phyloP scores from a whole-genome alignment of 176 grass and related monocot species.

The Oryza officinalis region DNA sequence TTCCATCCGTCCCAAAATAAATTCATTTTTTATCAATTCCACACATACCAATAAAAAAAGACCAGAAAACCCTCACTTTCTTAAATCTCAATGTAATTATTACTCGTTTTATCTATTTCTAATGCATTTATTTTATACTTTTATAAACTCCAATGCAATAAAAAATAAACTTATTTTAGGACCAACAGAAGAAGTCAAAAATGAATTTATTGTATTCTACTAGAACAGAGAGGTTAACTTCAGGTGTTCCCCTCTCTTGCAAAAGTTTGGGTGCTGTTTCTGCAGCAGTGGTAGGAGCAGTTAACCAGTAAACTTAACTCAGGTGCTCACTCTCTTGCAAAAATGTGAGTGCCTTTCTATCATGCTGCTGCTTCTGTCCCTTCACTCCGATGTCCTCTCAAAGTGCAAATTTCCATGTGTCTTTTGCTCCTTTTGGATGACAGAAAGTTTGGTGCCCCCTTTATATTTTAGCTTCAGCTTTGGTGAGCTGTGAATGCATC shows the following conservation, averaged over 20 bases:
- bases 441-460: slow-evolving; percentile 3
- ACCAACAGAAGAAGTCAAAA: no score
- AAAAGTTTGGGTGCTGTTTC: slow-evolving; percentile 22
- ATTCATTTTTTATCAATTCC: no score
- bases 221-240: background rate
- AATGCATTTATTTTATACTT: no score
- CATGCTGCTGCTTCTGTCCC: slow-evolving; percentile 5
- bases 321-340: background rate
- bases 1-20: no score
- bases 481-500: slow-evolving; percentile 24
- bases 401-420: slow-evolving; percentile 15
- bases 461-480: slow-evolving; percentile 14
- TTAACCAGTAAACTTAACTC: background rate
- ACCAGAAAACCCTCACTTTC: no score
- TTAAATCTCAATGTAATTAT: no score
- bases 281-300: background rate
- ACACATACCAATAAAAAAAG: no score
- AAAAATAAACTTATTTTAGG: no score
- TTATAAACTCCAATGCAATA: no score
- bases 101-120: no score
- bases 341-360: slow-evolving; percentile 21
- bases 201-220: no score
- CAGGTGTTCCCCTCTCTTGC: background rate
- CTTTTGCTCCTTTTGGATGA: slow-evolving; percentile 36
- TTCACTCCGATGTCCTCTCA: slow-evolving; percentile 27